A percentile compares a stretch with the other conserved stretches of the same genome.
These are phyloP conservation scores for Colletotrichum gloeosporioides DNA, from an alignment of 2,329 filamentous ascomycete species.

Conservation along the genomic window DNA sequence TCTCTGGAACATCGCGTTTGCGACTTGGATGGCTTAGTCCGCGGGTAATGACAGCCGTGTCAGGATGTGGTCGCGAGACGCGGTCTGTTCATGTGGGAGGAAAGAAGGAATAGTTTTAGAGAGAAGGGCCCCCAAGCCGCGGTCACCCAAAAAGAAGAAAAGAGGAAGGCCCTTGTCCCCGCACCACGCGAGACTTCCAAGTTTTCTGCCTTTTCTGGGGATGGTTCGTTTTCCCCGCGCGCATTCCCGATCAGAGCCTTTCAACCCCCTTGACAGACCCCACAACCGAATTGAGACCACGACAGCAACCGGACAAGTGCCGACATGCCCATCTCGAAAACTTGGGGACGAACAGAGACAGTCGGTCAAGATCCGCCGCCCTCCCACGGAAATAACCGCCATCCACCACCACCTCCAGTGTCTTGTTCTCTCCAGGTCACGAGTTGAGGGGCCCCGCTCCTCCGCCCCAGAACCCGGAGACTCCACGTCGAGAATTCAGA, in stretches of 20 bases:
- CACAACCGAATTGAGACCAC: background rate
- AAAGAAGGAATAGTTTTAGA: background rate
- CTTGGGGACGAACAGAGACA: background rate
- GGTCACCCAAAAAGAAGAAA: background rate
- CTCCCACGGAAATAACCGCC: background rate
- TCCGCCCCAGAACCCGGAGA: background rate
- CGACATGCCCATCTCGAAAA: background rate
- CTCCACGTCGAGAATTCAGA: background rate
- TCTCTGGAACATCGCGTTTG: background rate
- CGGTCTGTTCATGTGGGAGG: background rate
- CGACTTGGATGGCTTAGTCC: background rate
- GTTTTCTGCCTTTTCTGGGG: background rate
- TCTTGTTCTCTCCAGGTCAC: background rate
- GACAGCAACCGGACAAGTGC: background rate
- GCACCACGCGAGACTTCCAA: background rate
- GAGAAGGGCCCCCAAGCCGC: background rate
- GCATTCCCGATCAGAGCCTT: background rate
- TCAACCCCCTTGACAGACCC: background rate
- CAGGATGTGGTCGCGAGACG: background rate
- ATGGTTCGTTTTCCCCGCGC: background rate
- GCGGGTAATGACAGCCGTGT: background rate
- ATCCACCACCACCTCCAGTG: background rate
- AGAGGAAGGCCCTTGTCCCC: background rate
- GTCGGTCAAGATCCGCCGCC: background rate
- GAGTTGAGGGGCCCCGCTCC: background rate